These are phyloP conservation scores for Clavariopsis aquatica DNA, from an alignment of 495 filamentous ascomycete species.

Conservation along the genomic window DNA sequence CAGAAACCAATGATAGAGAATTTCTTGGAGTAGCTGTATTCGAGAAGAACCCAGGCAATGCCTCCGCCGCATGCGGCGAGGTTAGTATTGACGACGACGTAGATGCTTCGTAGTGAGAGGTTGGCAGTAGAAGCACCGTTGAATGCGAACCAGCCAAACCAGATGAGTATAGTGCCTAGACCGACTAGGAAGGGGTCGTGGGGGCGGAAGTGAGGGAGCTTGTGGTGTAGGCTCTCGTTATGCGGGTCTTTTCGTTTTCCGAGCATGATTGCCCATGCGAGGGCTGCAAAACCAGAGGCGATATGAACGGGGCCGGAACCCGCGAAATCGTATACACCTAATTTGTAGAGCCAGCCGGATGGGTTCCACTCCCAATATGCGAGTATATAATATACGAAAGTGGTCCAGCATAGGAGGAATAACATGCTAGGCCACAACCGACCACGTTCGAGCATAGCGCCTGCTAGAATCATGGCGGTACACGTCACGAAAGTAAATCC, in stretches of 20 bases:
- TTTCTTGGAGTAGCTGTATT: slow-evolving; percentile 28
- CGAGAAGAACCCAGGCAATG: slow-evolving; percentile 38
- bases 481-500: slow-evolving; percentile 37
- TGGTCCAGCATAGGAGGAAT: slow-evolving; percentile 37
- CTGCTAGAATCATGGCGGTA: slow-evolving; percentile 38
- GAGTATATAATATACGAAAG: slow-evolving; percentile 36
- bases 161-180: slow-evolving; percentile 55
- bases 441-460: slow-evolving; percentile 38
- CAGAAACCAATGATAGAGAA: slow-evolving; percentile 39
- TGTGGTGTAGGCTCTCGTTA: slow-evolving; percentile 10
- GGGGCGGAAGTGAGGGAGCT: slow-evolving; percentile 32
- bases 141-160: slow-evolving; percentile 53
- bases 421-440: slow-evolving; percentile 30
- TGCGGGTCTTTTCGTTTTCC: slow-evolving; percentile 17
- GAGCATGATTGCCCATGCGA: slow-evolving; percentile 49
- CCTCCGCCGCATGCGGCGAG: slow-evolving; percentile 36
- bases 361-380: slow-evolving; percentile 39
- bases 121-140: slow-evolving; percentile 38
- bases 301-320: slow-evolving; percentile 96
- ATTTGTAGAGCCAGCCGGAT: slow-evolving; percentile 48
- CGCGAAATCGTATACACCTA: slow-evolving; percentile 92
- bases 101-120: slow-evolving; percentile 32
- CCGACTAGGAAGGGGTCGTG: slow-evolving; percentile 46
- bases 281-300: slow-evolving; percentile 65
- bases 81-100: slow-evolving; percentile 39